Base-by-base conservation (phyloP, 805 yeast species). In the Clavispora asparagi region DNA sequence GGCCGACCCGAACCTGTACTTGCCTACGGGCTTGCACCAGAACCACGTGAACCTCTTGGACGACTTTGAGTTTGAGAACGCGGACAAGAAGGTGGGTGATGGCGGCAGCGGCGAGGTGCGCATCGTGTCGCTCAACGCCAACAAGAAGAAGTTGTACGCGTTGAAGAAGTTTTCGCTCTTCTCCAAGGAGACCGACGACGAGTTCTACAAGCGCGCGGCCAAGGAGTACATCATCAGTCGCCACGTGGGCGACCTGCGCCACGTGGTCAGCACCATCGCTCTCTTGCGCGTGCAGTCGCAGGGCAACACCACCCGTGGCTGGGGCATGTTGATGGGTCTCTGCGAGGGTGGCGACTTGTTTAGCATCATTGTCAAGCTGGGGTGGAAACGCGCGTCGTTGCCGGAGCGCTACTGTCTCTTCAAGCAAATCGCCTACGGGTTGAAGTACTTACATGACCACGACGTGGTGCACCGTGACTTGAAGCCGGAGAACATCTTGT, bases 21-120 rank as follows among this genome's bases (percentile, higher is more conserved):
- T 86, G 16, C 91, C 92, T 0, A 66, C 59, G 0, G 76, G 72
- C 4, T 67, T 78, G 50, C 69, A 77, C 43, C 80, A 82, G 58
- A 62, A 64, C 1, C 70, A 71, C 44, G 64, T 71, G 3, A 71
- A 73, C 38, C 63, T 87, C 47, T 69, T 74, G 28, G 84, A 82
- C 39, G 79, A 77, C 46, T 86, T 79, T 57, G 78, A 73, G 37
- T 64, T 70, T 32, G 76, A 70, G 43, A 69, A 58, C 19, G 47
- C 57, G 36, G 62, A 69, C 23, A 74, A 75, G 44, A 77, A 74
- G 40, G 61, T 86, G 42, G 94, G 91, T 3, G 78, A 76, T 45
- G 94, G 95, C 41, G 91, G 91, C 3, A 78, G 86, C 2, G 78
- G 88, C 6, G 77, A 78, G 41, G 90, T 86, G 17, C 70, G 83